Conservation (phyloP, 148 eudicot species). For the Beta vulgaris region DNA sequence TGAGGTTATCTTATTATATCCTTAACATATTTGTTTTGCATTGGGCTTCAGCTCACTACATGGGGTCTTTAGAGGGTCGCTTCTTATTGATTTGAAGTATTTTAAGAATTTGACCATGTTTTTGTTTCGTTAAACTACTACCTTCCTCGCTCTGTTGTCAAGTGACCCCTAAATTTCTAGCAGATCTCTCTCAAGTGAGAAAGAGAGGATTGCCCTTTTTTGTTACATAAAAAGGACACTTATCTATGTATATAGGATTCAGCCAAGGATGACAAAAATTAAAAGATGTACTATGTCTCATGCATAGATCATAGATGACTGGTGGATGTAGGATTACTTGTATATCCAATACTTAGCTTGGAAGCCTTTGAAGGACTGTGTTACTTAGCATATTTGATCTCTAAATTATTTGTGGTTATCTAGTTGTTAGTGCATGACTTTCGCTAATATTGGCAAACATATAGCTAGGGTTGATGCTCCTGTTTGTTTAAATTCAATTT, state of each 20-base stretch:
- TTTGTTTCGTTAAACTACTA: not conserved
- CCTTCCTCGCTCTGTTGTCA: not conserved
- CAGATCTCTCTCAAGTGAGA: not conserved
- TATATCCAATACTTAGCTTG: too few relatives aligned
- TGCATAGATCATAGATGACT: not conserved
- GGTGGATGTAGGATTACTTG: not conserved
- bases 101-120: not conserved
- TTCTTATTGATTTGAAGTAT: not conserved
- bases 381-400: too few relatives aligned
- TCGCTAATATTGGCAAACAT: not conserved
- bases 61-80: not conserved
- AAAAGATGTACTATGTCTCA: not conserved
- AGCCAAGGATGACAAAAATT: not conserved
- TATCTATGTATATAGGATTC: not conserved
- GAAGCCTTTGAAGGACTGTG: too few relatives aligned
- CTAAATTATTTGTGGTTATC: not conserved
- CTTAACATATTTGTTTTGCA: not conserved
- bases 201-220: not conserved
- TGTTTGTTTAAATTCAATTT: not conserved
- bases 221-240: not conserved
- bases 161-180: not conserved
- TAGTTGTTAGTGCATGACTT: not conserved
- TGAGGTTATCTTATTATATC: constrained; percentile 39
- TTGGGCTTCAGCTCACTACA: not conserved
- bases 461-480: not conserved